Evolutionary conservation across 225 moss, liverwort and hornwort species (phyloP).

Genomic region (Antitrichia curtipendula): DNA sequence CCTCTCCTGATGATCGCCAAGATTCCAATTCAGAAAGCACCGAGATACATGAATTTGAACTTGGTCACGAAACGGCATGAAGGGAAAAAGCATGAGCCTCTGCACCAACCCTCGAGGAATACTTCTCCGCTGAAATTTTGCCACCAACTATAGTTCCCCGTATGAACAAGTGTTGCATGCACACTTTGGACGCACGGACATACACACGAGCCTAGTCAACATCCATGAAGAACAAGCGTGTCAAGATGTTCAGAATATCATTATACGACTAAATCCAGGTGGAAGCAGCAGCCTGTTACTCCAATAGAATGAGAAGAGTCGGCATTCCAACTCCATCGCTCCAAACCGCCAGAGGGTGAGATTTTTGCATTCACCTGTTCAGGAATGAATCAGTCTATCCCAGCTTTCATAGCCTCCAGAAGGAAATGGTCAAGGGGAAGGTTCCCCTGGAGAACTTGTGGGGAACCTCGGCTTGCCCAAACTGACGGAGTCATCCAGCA

Average conservation of each 20-base stretch:
- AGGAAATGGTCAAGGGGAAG: slow-evolving; percentile 6
- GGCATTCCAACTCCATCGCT: neutral
- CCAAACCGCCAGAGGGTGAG: neutral
- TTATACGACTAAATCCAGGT: neutral
- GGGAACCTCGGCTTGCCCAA: slow-evolving; percentile 23
- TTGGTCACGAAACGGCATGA: neutral
- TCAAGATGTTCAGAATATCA: neutral
- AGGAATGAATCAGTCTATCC: neutral
- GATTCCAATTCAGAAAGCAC: neutral
- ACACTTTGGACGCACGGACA: neutral
- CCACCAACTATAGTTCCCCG: neutral
- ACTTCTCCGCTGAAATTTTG: neutral
- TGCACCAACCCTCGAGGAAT: neutral
- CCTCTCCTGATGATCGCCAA: neutral
- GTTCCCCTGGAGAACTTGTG: slow-evolving; percentile 15
- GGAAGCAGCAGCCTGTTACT: neutral
- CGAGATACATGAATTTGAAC: neutral
- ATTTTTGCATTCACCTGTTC: neutral
- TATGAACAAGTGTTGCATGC: neutral
- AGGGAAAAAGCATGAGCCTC: neutral
- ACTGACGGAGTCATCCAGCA: slow-evolving; percentile 41
- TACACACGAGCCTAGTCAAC: neutral
- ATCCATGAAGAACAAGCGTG: neutral
- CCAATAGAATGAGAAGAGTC: neutral
- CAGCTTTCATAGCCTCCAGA: neutral